Conservation (phyloP, 192 early-diverging fungal genomes). For the Coemansia umbellata region DNA sequence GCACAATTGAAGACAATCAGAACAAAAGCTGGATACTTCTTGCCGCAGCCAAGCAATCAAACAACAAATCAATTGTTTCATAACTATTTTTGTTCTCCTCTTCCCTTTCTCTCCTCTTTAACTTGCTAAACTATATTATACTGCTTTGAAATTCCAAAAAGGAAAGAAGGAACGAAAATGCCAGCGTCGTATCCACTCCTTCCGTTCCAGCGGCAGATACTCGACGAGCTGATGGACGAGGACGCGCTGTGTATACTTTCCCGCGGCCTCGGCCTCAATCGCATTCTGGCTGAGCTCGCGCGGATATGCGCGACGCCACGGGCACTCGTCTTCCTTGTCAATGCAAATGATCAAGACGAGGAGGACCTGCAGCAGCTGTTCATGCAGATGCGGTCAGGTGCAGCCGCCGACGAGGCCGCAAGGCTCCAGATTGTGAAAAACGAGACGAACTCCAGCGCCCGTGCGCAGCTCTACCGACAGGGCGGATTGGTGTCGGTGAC, state of each 20-base stretch:
- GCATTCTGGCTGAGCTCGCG: conserved; percentile 67
- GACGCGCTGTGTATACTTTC: conserved; percentile 79
- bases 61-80: too few species aligned
- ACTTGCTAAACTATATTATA: too few species aligned
- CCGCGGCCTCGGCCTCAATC: conserved; percentile 70
- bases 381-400: conserved; percentile 43
- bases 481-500: conserved; percentile 86
- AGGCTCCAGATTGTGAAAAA: conserved; percentile 8
- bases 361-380: conserved; percentile 51
- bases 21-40: too few species aligned
- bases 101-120: too few species aligned
- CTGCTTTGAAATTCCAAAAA: too few species aligned
- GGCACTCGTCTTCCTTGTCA: conserved; percentile 76
- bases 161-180: neutral
- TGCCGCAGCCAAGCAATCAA: too few species aligned
- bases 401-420: conserved; percentile 12
- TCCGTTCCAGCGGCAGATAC: conserved; percentile 63
- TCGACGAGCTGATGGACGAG: conserved; percentile 63
- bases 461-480: conserved; percentile 61
- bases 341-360: conserved; percentile 62
- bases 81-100: too few species aligned
- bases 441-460: conserved; percentile 31
- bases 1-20: too few species aligned
- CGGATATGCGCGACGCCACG: conserved; percentile 64
- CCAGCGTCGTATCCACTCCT: conserved; percentile 35